Percentiles rank a stretch among this genome's conserved stretches.
Conservation (phyloP, 1,284 basidiomycete species). For the Ganoderma multipileum region DNA sequence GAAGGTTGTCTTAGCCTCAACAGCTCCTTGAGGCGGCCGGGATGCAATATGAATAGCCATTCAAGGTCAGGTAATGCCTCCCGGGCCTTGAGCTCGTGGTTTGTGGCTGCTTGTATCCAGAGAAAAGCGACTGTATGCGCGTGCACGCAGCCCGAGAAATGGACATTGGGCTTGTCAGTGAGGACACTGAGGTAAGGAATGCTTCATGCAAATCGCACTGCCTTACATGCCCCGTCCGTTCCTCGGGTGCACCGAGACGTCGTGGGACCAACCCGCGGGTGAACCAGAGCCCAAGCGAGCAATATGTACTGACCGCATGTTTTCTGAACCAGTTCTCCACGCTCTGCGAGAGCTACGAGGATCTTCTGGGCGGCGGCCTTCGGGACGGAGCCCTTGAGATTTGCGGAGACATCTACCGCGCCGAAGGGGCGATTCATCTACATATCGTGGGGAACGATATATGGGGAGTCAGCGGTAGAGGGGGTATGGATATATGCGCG, state of each 20-base stretch:
- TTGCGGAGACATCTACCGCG: constrained; percentile 87
- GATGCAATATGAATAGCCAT: background rate
- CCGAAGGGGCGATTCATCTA: constrained; percentile 81
- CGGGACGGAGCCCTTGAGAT: constrained; percentile 85
- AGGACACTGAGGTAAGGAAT: background rate
- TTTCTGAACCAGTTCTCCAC: constrained; percentile 77
- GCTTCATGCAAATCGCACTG: background rate
- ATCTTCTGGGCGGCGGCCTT: constrained; percentile 87
- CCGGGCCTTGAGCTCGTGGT: background rate
- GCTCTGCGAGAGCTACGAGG: constrained; percentile 77
- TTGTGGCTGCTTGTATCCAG: background rate
- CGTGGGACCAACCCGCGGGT: background rate
- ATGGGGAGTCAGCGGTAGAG: background rate
- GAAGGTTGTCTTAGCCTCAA: no score
- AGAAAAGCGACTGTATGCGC: background rate
- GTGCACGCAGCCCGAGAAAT: background rate
- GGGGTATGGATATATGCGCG: constrained; percentile 1
- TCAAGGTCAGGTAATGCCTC: background rate
- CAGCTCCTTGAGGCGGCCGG: background rate
- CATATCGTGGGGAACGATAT: constrained; percentile 11
- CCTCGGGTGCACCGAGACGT: background rate
- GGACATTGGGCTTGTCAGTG: background rate
- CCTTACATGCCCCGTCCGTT: background rate
- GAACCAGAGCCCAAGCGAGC: background rate
- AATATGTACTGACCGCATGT: constrained; percentile 65